phyloP scores from a whole-genome alignment of 768 basidiomycete genomes.

The Coprinellus micaceus region DNA sequence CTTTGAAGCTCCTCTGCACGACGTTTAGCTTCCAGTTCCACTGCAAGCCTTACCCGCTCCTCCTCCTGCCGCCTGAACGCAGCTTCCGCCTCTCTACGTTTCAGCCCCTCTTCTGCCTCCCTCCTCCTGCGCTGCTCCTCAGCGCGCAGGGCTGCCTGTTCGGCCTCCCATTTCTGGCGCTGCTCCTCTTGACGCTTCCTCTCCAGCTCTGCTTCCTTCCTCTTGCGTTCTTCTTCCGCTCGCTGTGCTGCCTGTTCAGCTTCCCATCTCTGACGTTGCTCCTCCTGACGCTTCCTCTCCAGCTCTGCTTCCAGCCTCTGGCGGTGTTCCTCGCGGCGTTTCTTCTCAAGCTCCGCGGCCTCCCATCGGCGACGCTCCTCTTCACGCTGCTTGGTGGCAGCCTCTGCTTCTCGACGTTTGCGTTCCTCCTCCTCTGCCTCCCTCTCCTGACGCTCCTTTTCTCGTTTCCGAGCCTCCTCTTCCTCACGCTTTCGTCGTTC shows the following conservation, averaged over 20 bases:
- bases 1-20: no score
- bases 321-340: not conserved
- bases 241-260: not conserved
- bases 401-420: not conserved
- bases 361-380: no score
- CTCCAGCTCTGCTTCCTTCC: constrained; percentile 16
- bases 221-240: constrained; percentile 38
- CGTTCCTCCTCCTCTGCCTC: not conserved
- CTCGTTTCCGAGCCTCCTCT: not conserved
- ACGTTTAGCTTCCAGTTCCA: no score
- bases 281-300: constrained; percentile 14
- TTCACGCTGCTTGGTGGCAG: not conserved
- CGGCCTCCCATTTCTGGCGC: no score
- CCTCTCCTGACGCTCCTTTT: not conserved
- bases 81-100: no score
- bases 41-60: no score
- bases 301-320: not conserved
- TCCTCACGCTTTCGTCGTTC: not conserved
- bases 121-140: no score
- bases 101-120: no score
- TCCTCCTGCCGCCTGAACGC: no score
- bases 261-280: constrained; percentile 14
- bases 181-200: not conserved
- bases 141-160: no score
- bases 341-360: not conserved